Evolutionary conservation across 768 basidiomycete genomes (phyloP).

Genomic region (Suillus discolor): DNA sequence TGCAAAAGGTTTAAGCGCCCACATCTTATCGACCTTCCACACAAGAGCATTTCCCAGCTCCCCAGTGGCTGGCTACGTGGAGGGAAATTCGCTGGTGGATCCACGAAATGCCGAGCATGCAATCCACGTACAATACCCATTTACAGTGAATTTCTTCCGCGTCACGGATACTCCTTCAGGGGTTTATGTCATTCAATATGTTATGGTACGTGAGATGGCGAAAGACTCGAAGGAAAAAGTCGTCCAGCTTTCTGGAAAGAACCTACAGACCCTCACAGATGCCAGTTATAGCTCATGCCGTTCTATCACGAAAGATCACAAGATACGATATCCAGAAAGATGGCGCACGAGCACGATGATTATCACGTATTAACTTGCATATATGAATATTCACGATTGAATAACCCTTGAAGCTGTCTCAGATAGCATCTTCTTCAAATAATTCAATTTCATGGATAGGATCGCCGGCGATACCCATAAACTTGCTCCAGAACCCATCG

Average conservation of each 20-base stretch:
- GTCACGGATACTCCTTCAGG: not conserved
- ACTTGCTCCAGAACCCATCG: no score
- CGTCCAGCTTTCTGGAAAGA: not conserved
- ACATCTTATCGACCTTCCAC: not conserved
- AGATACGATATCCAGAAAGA: not conserved
- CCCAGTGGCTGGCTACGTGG: not conserved
- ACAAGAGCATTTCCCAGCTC: not conserved
- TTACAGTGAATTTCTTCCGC: not conserved
- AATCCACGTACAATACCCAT: not conserved
- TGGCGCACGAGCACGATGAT: not conserved
- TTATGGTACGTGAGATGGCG: not conserved
- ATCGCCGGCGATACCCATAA: no score
- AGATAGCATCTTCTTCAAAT: no score
- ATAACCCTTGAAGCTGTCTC: not conserved
- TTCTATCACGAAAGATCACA: not conserved
- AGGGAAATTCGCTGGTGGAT: conserved; percentile 1
- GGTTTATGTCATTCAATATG: not conserved
- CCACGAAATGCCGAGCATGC: not conserved
- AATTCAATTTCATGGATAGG: no score
- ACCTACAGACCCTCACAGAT: not conserved
- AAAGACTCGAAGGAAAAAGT: not conserved
- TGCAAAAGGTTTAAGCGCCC: not conserved
- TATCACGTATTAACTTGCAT: not conserved
- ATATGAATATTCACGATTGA: not conserved
- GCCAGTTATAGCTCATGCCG: not conserved